Conservation (phyloP, 2,329 filamentous ascomycete species). For the Sporothrix inflata region DNA sequence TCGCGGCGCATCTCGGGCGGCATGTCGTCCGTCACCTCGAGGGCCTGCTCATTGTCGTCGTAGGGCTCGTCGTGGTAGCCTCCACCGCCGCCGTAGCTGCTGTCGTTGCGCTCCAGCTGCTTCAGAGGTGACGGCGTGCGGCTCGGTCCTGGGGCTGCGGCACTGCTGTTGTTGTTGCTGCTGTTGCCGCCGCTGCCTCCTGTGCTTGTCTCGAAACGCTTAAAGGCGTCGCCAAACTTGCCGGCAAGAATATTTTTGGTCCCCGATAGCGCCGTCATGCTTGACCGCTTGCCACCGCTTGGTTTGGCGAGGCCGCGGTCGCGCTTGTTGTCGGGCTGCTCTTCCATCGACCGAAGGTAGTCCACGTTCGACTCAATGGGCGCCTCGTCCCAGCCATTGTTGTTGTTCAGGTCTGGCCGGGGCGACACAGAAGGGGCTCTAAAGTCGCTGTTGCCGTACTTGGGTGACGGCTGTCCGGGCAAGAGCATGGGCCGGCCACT, state of each 20-base stretch:
- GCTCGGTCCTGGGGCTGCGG: conserved; percentile 35
- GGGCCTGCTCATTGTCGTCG: conserved; percentile 66
- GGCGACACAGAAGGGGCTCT: conserved; percentile 51
- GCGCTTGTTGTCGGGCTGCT: conserved; percentile 45
- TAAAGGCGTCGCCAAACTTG: conserved; percentile 92
- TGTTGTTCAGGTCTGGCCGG: conserved; percentile 41
- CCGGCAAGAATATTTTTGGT: conserved; percentile 84
- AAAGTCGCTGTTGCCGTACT: conserved; percentile 41
- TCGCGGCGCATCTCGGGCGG: conserved; percentile 89
- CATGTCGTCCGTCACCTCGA: conserved; percentile 70
- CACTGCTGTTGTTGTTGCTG: conserved; percentile 39
- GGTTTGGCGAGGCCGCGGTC: conserved; percentile 60
- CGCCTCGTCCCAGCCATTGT: conserved; percentile 47
- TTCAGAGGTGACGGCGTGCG: conserved; percentile 56
- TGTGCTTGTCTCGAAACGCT: conserved; percentile 71
- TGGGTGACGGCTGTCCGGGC: conserved; percentile 44
- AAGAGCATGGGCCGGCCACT: conserved; percentile 47
- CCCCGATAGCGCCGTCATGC: conserved; percentile 70
- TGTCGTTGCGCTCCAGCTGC: conserved; percentile 58
- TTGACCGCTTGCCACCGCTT: conserved; percentile 66
- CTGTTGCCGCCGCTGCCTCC: conserved; percentile 41
- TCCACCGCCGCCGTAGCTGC: conserved; percentile 75
- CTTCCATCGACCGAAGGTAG: conserved; percentile 67
- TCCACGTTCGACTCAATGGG: conserved; percentile 80
- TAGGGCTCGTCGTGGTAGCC: conserved; percentile 69